phyloP scores from a whole-genome alignment of 2,329 filamentous ascomycete species.

The Microascus cirrosus region DNA sequence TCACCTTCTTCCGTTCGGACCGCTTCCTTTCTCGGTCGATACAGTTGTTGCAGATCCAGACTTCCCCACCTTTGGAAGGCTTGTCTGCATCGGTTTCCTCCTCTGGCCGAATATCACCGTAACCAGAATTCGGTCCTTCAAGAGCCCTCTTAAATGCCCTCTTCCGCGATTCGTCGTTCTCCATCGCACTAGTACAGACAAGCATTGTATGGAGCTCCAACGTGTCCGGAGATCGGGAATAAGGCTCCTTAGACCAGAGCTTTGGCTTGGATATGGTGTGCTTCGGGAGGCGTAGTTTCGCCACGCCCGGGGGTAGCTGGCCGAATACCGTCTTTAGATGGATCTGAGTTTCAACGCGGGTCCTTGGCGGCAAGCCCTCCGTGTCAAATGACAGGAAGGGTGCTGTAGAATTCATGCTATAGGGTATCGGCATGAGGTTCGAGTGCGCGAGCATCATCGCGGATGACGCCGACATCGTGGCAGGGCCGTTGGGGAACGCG shows the following conservation, averaged over 20 bases:
- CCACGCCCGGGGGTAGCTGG: constrained; percentile 63
- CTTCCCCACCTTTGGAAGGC: constrained; percentile 81
- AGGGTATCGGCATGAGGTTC: neutral
- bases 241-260: constrained; percentile 62
- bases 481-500: neutral
- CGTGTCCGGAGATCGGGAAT: constrained; percentile 57
- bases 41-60: constrained; percentile 85
- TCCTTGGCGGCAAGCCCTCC: constrained; percentile 7
- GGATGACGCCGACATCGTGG: neutral
- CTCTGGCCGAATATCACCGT: constrained; percentile 15
- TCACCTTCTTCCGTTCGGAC: constrained; percentile 82
- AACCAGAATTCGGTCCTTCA: constrained; percentile 8
- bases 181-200: constrained; percentile 89
- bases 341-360: constrained; percentile 89
- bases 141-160: constrained; percentile 52
- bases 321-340: constrained; percentile 72
- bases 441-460: constrained; percentile 1
- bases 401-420: neutral
- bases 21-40: constrained; percentile 86
- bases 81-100: constrained; percentile 52
- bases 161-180: constrained; percentile 52
- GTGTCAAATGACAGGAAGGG: constrained; percentile 4
- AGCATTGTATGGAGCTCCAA: constrained; percentile 71
- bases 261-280: constrained; percentile 95
- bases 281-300: constrained; percentile 73